These are phyloP conservation scores for Phalaenopsis hybrid DNA, from an alignment of 116 monocot genomes.

Conservation along the genomic window DNA sequence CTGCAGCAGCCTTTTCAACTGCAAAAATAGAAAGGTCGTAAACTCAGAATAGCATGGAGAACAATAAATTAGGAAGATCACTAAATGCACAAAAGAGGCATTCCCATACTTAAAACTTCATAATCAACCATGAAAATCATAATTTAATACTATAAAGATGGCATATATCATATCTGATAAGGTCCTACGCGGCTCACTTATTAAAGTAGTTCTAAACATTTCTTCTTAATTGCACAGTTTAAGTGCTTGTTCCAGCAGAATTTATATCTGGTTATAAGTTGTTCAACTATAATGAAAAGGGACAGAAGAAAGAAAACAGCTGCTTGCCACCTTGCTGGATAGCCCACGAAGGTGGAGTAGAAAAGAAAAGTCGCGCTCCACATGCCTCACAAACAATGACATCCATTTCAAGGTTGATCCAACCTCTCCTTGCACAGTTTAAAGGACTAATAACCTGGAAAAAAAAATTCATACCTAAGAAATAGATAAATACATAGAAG, in stretches of 20 bases:
- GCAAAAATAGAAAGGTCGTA: conserved; percentile 11
- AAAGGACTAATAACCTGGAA: conserved; percentile 63
- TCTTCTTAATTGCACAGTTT: neutral
- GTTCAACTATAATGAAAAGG: neutral
- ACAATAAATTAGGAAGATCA: neutral
- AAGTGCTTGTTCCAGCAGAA: neutral
- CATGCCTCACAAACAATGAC: conserved; percentile 84
- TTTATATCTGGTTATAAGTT: neutral
- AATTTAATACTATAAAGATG: neutral
- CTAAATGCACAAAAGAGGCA: neutral
- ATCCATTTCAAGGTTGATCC: conserved; percentile 87
- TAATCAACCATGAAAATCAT: neutral
- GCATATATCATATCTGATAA: neutral
- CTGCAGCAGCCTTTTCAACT: conserved; percentile 97
- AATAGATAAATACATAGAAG: neutral
- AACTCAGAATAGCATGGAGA: neutral
- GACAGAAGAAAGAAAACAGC: neutral
- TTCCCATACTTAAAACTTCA: neutral
- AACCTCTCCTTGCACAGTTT: conserved; percentile 96
- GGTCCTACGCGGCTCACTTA: neutral
- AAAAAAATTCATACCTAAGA: neutral
- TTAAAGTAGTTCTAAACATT: neutral
- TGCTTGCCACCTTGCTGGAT: conserved; percentile 58
- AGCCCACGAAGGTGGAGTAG: conserved; percentile 75
- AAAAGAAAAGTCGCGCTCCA: conserved; percentile 80